A percentile compares a stretch with the other conserved stretches of the same genome.
phyloP scores from a whole-genome alignment of 2,329 filamentous ascomycete genomes.

The Ceratocystis albifundus region DNA sequence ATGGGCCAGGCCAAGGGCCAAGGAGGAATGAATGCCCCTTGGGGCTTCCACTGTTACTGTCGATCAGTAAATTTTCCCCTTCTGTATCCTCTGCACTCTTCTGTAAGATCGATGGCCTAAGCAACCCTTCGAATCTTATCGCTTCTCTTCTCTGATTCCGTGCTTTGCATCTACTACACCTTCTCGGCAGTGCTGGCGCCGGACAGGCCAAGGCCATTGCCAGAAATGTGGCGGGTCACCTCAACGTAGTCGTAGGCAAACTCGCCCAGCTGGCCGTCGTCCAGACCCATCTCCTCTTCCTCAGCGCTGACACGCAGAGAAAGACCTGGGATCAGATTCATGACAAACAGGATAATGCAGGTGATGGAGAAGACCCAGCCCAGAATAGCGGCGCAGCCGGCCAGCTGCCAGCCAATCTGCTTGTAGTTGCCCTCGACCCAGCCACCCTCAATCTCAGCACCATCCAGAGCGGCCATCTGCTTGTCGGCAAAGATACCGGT shows the following conservation, averaged over 20 bases:
- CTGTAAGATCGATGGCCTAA: not conserved
- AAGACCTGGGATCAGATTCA: slow-evolving; percentile 60
- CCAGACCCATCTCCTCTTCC: slow-evolving; percentile 57
- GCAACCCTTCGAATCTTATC: not conserved
- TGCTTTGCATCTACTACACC: slow-evolving; percentile 16
- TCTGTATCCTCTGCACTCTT: not conserved
- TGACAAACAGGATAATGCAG: slow-evolving; percentile 55
- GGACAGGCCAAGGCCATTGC: slow-evolving; percentile 25
- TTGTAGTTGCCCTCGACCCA: slow-evolving; percentile 62
- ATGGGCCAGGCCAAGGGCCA: not conserved
- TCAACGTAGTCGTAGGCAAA: slow-evolving; percentile 79
- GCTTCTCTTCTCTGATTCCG: not conserved
- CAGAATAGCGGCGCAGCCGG: slow-evolving; percentile 53
- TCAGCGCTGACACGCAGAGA: slow-evolving; percentile 55
- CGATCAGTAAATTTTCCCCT: not conserved
- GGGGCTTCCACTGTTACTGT: not conserved
- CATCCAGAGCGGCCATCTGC: slow-evolving; percentile 62
- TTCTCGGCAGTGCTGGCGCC: slow-evolving; percentile 21
- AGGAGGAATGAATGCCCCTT: not conserved
- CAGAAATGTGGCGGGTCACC: slow-evolving; percentile 50
- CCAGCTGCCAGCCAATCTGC: slow-evolving; percentile 60
- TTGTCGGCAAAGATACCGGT: slow-evolving; percentile 66
- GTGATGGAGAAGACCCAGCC: slow-evolving; percentile 57
- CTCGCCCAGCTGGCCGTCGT: slow-evolving; percentile 68
- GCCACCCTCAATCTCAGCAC: slow-evolving; percentile 46